Base-by-base conservation (phyloP, 495 filamentous ascomycete genomes). In the Penicillium canescens region DNA sequence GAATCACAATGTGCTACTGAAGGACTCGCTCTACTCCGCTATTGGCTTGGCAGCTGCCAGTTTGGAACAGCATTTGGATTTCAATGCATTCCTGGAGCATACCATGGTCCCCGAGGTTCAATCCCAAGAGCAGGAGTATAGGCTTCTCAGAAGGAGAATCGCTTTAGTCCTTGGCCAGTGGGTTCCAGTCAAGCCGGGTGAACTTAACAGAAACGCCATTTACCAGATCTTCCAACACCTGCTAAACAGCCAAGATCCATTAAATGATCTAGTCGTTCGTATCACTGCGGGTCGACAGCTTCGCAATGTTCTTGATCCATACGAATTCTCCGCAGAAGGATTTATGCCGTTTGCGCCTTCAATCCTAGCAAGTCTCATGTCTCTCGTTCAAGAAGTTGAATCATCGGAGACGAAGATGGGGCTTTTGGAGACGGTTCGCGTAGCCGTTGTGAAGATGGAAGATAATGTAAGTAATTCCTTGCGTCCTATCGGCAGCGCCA, bases 11-110 rank as follows among this genome's bases (percentile, higher is more conserved):
- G 81, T 97, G 3, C 74, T 93, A 13, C 80, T 88, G 55, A 96
- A 96, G 66, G 94, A 98, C 62, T 92, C 94, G 0, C 82, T 96
- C 3, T 98, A 98, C 60, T 92, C 89, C 38, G 91, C 94, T 9
- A 84, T 98, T 60, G 94, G 94, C 6, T 78, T 96, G 35, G 86
- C 94, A 0, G 89, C 92, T 0, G 78, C 89, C 5, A 80, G 89
- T n/a, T 68, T 96, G 21, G 77, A 78, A 33, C 75, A 84, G 39
- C 71, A 78, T 18, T 77, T 97, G 46, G 87, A 97, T 65, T 96
- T 97, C 73, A 88, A 92, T 60, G 62, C 70, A 3, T 90, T 97
- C 63, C 70, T 98, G 16, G 80, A 82, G 31, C 78, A 79, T 1
- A 91, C 87, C 2, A 73, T 98, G 35, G 83, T 89, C 4, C 77